Evolutionary conservation across 305 asterid genomes (phyloP), one percentile per base, ranked within the genome.

Genomic region (Vinca major): DNA sequence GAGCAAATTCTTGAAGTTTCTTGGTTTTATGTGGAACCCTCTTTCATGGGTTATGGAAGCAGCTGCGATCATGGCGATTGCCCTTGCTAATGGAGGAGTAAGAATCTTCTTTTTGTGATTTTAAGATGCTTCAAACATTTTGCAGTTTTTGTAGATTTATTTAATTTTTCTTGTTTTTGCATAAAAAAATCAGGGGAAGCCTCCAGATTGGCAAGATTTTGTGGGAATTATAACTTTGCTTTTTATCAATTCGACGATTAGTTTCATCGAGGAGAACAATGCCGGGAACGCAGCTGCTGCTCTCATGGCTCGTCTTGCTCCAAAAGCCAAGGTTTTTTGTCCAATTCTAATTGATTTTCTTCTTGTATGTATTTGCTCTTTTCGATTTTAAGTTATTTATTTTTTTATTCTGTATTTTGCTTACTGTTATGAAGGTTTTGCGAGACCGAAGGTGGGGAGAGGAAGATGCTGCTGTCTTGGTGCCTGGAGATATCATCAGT

Each of bases 21-120:
- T 93, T 81, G 99, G 97, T 64, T 94, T 94, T 84, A 93, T 93
- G 99, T 93, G 99, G 99, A 93, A 93, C 73, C 97, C 99, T 76
- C 92, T 93, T 62, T 94, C 99, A 73, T 93, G 99, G 99, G 99
- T 93, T 65, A 93, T 93, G 99, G 99, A 93, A 83, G 99, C 96
- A 71, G 99, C 99, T 53, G 99, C 99, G 33, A 83, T 94, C 66
- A 94, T 94, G 99, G 96, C 99, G 8, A 91, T 94, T 74, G 99
- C 98, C 53, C 98, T 94, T 75, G 99, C 99, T 51, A 94, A 94
- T 83, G 99, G 99, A 84, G 99, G 99, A 70, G 99, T 94, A 73
- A 82, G 95, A 65, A 68, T 45, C 60, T 45, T 60, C 10, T 8
- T 66, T 79, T 83, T 68, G 58, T 17, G 58, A 48, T 61, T 74